Base-by-base conservation (phyloP, 306 rosid species). In the Begonia peltatifolia region DNA sequence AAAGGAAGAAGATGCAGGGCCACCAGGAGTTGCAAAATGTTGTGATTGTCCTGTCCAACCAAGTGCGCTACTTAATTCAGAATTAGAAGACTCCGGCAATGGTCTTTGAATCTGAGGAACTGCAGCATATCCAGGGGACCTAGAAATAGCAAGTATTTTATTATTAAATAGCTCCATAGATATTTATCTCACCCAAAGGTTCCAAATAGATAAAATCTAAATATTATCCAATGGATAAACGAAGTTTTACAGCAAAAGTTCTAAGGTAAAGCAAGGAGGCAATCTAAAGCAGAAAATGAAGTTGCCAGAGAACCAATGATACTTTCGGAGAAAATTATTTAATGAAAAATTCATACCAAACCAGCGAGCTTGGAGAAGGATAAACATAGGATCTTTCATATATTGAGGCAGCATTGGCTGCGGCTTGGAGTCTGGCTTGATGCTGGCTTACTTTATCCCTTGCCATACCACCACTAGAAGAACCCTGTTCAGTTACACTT, bases 391-490 rank as follows among this genome's bases (percentile, higher is more conserved):
- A 90, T 63, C 81, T 90, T 83, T 80, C 95, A 65, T 90, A 90
- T 63, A 83, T 69, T 44, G 94, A 74, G 56, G 97, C 97, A 22
- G 97, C 94, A 5, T 87, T 80, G 12, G 94, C 94, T n/a, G 94
- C 94, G 53, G 97, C 92, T 76, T 53, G 95, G 54, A 83, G 92
- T 72, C 95, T 83, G 46, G 92, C 84, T 72, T 85, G 92, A 68
- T 83, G 92, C 53, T 60, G 75, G 68, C 82, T 85, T 61, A 79
- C 44, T 64, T 55, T 73, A 74, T 74, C 80, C 65, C 76, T 66
- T 54, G 68, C 60, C 52, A 9, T 63, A 53, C 72, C 76, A 58
- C 62, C 73, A 53, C 72, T 78, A 64, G 3, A 69, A 23, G 79
- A 73, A 53, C 79, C 77, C 57, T 85, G 87, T 63, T 71, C 53